These are phyloP conservation scores for Citrullus colocynthis DNA, from an alignment of 306 rosid species.

Conservation along the genomic window DNA sequence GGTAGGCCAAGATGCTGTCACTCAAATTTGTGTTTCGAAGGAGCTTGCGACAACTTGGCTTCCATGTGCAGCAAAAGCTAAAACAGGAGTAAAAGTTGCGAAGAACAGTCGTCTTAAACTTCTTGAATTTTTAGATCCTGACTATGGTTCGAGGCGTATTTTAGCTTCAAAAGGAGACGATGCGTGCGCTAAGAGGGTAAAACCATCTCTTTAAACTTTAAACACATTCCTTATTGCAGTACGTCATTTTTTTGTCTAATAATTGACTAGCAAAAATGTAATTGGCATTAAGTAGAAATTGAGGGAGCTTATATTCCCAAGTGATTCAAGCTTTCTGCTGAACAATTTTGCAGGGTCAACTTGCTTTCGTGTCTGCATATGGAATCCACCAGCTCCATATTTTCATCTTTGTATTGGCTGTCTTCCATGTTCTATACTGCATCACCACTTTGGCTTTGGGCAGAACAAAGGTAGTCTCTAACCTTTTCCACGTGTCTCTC, in stretches of 20 bases:
- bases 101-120: slow-evolving; percentile 12
- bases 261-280: neutral
- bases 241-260: neutral
- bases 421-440: slow-evolving; percentile 61
- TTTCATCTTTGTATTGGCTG: slow-evolving; percentile 65
- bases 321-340: neutral
- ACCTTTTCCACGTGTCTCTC: neutral
- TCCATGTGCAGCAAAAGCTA: slow-evolving; percentile 20
- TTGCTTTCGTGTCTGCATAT: slow-evolving; percentile 71
- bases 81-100: neutral
- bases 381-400: slow-evolving; percentile 85
- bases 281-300: neutral
- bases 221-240: neutral
- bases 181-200: slow-evolving; percentile 24
- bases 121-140: slow-evolving; percentile 14
- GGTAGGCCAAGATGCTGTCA: slow-evolving; percentile 17
- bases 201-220: neutral
- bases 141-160: slow-evolving; percentile 16
- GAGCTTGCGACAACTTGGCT: slow-evolving; percentile 39
- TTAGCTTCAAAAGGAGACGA: slow-evolving; percentile 26
- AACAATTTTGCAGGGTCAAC: slow-evolving; percentile 34
- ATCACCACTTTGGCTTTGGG: slow-evolving; percentile 48
- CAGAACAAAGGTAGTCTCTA: slow-evolving; percentile 42
- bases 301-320: neutral
- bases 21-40: slow-evolving; percentile 32